These are phyloP conservation scores for Ligustrum vulgare DNA, from an alignment of 257 asterid genomes.

Conservation along the genomic window DNA sequence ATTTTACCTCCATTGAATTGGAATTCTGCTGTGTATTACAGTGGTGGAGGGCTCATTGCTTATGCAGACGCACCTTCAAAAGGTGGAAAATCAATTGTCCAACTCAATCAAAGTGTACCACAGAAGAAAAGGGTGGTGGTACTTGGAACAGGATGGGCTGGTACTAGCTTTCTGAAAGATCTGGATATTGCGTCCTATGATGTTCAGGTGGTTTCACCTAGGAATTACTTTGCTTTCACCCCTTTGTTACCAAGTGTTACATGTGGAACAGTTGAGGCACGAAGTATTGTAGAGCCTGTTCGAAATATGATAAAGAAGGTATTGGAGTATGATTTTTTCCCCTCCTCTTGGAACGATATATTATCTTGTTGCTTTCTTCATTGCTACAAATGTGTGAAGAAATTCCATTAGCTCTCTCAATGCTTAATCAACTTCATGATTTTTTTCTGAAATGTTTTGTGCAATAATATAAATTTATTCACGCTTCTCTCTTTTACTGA, in stretches of 20 bases:
- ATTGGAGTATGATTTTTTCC: no score
- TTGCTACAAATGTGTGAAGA: neutral
- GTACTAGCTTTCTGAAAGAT: slow-evolving; percentile 78
- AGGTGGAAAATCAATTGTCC: slow-evolving; percentile 28
- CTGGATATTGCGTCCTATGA: slow-evolving; percentile 79
- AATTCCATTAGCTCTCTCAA: neutral
- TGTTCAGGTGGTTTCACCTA: slow-evolving; percentile 87
- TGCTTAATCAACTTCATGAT: neutral
- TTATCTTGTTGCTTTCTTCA: neutral
- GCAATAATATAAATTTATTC: neutral
- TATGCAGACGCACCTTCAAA: slow-evolving; percentile 58
- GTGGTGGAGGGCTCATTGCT: slow-evolving; percentile 79
- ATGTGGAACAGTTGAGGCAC: slow-evolving; percentile 97
- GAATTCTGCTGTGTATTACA: slow-evolving; percentile 32
- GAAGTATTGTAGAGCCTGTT: slow-evolving; percentile 94
- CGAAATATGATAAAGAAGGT: slow-evolving; percentile 91
- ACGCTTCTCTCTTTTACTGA: slow-evolving; percentile 4
- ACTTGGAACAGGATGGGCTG: slow-evolving; percentile 99
- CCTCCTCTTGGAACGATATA: neutral
- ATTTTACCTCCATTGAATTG: slow-evolving; percentile 5
- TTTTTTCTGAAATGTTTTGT: neutral
- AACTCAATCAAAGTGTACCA: slow-evolving; percentile 31
- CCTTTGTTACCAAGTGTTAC: slow-evolving; percentile 96
- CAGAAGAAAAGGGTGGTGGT: slow-evolving; percentile 71
- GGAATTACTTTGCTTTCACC: slow-evolving; percentile 96